phyloP scores from a whole-genome alignment of 1,284 basidiomycete species.

The Testicularia cyperi region DNA sequence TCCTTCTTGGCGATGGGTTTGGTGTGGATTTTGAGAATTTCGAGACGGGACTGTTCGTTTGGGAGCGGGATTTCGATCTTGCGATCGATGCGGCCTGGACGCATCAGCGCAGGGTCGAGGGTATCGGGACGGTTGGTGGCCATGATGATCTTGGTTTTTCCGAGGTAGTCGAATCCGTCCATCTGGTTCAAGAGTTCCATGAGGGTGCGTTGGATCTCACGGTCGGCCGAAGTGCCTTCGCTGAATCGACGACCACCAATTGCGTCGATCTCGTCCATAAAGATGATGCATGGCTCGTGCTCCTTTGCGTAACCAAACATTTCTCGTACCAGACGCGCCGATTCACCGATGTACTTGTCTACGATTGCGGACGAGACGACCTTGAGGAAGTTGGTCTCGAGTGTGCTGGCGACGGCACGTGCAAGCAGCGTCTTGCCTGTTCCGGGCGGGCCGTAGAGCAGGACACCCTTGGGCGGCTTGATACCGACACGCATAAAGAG shows the following conservation, averaged over 20 bases:
- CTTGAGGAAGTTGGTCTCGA: constrained; percentile 96
- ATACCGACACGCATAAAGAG: constrained; percentile 94
- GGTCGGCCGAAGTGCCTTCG: constrained; percentile 97
- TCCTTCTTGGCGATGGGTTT: constrained; percentile 85
- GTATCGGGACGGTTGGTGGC: constrained; percentile 65
- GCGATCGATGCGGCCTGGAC: constrained; percentile 91
- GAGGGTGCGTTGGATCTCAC: constrained; percentile 96
- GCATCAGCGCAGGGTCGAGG: constrained; percentile 91
- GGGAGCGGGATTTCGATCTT: constrained; percentile 98
- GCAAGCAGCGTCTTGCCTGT: constrained; percentile 96
- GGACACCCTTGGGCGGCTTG: constrained; percentile 89
- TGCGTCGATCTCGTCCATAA: constrained; percentile 90
- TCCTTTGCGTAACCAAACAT: constrained; percentile 98
- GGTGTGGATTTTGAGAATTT: constrained; percentile 97
- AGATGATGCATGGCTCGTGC: constrained; percentile 96
- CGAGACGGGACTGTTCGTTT: constrained; percentile 88
- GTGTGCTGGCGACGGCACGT: constrained; percentile 90
- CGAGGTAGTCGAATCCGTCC: constrained; percentile 98
- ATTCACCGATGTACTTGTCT: constrained; percentile 99
- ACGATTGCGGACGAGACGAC: constrained; percentile 99
- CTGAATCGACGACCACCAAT: constrained; percentile 75
- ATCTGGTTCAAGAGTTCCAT: constrained; percentile 99
- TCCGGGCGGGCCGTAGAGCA: constrained; percentile 89
- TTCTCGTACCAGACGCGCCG: constrained; percentile 86
- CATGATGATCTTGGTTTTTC: constrained; percentile 97